Evolutionary conservation across 345 rosid species (phyloP), one percentile per base, ranked within the genome.

Genomic region (Eucalyptus sp.): DNA sequence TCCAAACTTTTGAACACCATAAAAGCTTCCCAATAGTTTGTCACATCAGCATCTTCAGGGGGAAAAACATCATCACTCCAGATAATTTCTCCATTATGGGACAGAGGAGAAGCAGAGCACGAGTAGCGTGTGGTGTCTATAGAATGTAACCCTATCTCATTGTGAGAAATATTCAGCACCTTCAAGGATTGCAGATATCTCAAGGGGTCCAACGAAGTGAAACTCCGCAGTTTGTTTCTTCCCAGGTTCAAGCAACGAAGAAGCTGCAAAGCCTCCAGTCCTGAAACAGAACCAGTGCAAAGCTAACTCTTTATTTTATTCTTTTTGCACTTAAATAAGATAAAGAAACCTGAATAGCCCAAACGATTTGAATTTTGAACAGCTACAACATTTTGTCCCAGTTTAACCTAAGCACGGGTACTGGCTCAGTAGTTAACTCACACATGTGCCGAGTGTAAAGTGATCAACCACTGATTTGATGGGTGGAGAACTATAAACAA

Each of bases 101-200:
- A 96, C 87, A 97, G 88, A 46, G 98, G 98, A 91, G 98, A 96
- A 68, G 84, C 84, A 76, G 96, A 89, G 91, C 93, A 95, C 46
- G 93, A 88, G 89, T 96, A 95, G 90, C 95, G 92, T 9, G 95
- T 95, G 50, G 98, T 95, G 95, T 98, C 98, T 24, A 97, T 90
- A 29, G 98, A 91, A 91, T 97, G 98, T 25, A 94, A 88, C 58
- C 99, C 99, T n/a, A 98, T 96, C 93, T 95, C 95, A 88, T 97
- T 98, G 91, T 95, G 71, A 87, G 99, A 97, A 89, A 98, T 91
- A 92, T 96, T 94, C 92, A 98, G 89, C 88, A 93, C 96, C 91
- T 91, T 94, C 90, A 98, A 88, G 50, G 92, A 94, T 90, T 92
- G 94, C 90, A 98, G 89, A 89, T 88, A 93, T 91, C 97, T 94